Evolutionary conservation across 495 filamentous ascomycete species (phyloP).

Genomic region (Podospora tetraspora): DNA sequence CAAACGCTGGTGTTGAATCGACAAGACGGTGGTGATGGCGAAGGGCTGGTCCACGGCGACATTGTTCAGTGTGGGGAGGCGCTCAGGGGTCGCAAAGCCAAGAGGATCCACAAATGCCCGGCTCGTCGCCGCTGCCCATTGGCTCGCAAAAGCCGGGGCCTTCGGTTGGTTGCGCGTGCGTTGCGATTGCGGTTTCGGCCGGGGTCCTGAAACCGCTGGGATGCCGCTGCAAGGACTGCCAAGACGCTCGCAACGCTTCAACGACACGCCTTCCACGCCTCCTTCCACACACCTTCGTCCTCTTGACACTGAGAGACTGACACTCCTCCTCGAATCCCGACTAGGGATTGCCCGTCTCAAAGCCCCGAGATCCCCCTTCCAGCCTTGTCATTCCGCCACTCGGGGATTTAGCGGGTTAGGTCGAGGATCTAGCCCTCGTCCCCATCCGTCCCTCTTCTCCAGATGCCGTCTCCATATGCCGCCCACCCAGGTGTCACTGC

Average conservation of each 20-base stretch:
- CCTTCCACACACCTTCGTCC: neutral
- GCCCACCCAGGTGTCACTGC: neutral
- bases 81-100: constrained; percentile 9
- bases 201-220: constrained; percentile 26
- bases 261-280: neutral
- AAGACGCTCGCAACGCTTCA: neutral
- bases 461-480: no score
- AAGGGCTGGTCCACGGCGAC: neutral
- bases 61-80: neutral
- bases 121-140: constrained; percentile 13
- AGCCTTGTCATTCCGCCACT: neutral
- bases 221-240: constrained; percentile 1
- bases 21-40: neutral
- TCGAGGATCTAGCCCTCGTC: neutral
- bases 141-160: constrained; percentile 1
- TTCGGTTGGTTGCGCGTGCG: constrained; percentile 18
- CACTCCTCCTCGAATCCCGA: neutral
- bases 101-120: constrained; percentile 3
- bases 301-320: neutral
- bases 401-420: neutral
- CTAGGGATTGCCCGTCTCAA: neutral
- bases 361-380: neutral
- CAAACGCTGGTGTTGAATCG: constrained; percentile 7
- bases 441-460: no score
- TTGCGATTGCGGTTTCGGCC: constrained; percentile 30